A percentile compares a stretch with the other conserved stretches of the same genome.
Conservation (phyloP, 2,329 filamentous ascomycete species). For the Penicillium paneum region DNA sequence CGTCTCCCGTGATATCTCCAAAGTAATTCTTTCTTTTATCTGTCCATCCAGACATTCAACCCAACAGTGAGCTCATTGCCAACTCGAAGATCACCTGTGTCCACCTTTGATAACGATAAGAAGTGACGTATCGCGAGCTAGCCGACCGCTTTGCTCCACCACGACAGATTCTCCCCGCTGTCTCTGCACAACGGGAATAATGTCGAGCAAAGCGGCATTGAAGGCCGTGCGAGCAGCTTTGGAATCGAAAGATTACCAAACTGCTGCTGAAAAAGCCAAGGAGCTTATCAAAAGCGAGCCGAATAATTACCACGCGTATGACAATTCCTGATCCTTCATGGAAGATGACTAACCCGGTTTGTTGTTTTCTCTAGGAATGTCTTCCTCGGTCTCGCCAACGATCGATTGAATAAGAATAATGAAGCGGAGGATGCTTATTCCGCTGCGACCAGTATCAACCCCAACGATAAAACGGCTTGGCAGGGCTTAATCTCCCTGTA, state of each 20-base stretch:
- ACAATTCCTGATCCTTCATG: conserved; percentile 9
- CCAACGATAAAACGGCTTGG: conserved; percentile 79
- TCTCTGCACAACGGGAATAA: conserved; percentile 25
- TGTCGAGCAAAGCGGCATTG: conserved; percentile 65
- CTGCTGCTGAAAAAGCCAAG: conserved; percentile 67
- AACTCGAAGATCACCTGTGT: neutral
- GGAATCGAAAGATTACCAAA: conserved; percentile 73
- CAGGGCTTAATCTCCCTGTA: conserved; percentile 84
- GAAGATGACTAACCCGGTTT: conserved; percentile 11
- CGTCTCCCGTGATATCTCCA: neutral
- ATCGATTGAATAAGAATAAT: conserved; percentile 68
- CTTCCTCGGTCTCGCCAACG: conserved; percentile 81
- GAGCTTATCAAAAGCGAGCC: conserved; percentile 68
- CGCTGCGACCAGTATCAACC: conserved; percentile 67
- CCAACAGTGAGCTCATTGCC: neutral
- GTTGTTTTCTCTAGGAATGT: conserved; percentile 56
- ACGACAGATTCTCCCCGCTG: conserved; percentile 22
- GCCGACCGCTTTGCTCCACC: conserved; percentile 16
- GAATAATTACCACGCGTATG: conserved; percentile 77
- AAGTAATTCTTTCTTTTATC: neutral
- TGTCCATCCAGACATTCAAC: neutral
- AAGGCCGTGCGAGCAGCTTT: conserved; percentile 78
- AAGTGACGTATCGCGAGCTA: conserved; percentile 28
- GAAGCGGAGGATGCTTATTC: conserved; percentile 75
- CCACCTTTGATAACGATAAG: conserved; percentile 17